These are phyloP conservation scores for Pyrenopolyporus hunteri DNA, from an alignment of 495 filamentous ascomycete species.

Conservation along the genomic window DNA sequence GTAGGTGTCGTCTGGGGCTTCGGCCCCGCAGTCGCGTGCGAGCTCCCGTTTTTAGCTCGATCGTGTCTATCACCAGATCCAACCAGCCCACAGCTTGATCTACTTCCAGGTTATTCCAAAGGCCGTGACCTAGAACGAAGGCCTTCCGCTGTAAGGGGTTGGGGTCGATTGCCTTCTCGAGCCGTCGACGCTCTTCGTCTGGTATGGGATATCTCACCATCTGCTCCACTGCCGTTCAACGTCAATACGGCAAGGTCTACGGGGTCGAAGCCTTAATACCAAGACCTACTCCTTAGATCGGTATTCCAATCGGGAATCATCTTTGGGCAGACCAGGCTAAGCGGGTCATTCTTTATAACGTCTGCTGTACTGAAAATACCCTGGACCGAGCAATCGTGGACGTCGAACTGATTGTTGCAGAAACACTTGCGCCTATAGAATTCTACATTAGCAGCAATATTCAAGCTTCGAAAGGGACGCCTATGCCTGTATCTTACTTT, in stretches of 20 bases:
- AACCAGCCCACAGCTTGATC: slow-evolving; percentile 54
- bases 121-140: slow-evolving; percentile 58
- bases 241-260: slow-evolving; percentile 11
- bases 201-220: slow-evolving; percentile 57
- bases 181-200: slow-evolving; percentile 49
- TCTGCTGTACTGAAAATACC: slow-evolving; percentile 59
- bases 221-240: slow-evolving; percentile 49
- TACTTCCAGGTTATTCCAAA: slow-evolving; percentile 59
- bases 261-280: background rate
- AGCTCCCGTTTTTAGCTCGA: slow-evolving; percentile 34
- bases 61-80: slow-evolving; percentile 47
- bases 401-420: slow-evolving; percentile 61
- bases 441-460: slow-evolving; percentile 13
- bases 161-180: slow-evolving; percentile 45
- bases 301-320: slow-evolving; percentile 49
- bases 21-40: slow-evolving; percentile 26
- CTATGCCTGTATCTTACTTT: slow-evolving; percentile 41
- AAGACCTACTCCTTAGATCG: slow-evolving; percentile 45
- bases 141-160: slow-evolving; percentile 50
- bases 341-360: slow-evolving; percentile 54
- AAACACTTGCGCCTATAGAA: slow-evolving; percentile 53
- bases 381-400: slow-evolving; percentile 59
- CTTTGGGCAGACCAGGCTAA: slow-evolving; percentile 50
- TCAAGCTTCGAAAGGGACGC: background rate
- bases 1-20: slow-evolving; percentile 37